Evolutionary conservation across 2,329 filamentous ascomycete species (phyloP), one percentile per base, ranked within the genome.

Genomic region (Botrytis aclada): DNA sequence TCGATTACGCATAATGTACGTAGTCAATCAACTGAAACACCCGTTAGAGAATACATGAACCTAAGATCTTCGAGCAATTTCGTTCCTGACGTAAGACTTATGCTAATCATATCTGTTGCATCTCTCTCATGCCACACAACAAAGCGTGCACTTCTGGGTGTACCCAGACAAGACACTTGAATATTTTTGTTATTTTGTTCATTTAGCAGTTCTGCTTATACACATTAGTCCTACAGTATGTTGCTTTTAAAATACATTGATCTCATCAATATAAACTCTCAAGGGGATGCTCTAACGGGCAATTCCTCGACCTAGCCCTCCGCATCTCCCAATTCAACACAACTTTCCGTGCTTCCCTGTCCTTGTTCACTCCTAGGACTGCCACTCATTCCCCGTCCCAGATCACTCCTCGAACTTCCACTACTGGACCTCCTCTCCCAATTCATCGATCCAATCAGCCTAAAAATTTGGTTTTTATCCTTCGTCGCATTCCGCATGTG

Each of bases 401-500:
- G 18, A 3, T 56, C 34, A 56, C 65, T 67, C 18, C 25, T 51
- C n/a, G 65, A n/a, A 41, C 65, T 67, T 16, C 65, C 43, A 54
- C 63, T 66, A 10, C 65, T 67, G 1, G 47, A 37, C 10, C 65
- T 29, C n/a, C 47, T 41, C 18, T 69, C 65, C n/a, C 47, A 69
- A 8, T 69, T 56, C 25, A 41, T 34, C 37, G 18, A 51, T 16
- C 37, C 37, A 69, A n/a, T 9, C 47, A 58, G 32, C 3, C n/a
- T 56, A 18, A 69, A 69, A 22, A 56, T 69, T 22, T 32, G 47
- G 43, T 69, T 69, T 41, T 56, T 56, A 56, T 69, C 65, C 34
- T 25, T 69, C n/a, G 65, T 47, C 65, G 65, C 65, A 51, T 56
- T 41, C n/a, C 65, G 65, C 65, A 69, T 69, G 10, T 69, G 65